Base-by-base conservation (phyloP, 2,329 filamentous ascomycete species). In the Hymenoscyphus repandus region DNA sequence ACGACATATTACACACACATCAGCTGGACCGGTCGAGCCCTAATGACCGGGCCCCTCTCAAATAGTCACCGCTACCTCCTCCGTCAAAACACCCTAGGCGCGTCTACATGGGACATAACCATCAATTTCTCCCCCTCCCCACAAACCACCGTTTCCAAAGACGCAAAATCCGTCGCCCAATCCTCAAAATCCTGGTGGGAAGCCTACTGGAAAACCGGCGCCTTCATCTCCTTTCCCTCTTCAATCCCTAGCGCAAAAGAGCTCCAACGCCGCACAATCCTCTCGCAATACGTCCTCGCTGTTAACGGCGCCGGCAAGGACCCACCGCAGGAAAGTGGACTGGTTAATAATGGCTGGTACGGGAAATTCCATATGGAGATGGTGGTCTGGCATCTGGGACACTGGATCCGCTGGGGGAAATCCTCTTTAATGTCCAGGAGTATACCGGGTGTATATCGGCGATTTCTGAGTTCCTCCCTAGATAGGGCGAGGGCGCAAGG, bases 341-440 rank as follows among this genome's bases (percentile, higher is more conserved):
- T 74, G 1, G 70, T 74, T 59, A 74, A 74, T 34, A 74, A 74
- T 34, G 72, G 72, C 1, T 74, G 72, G 71, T 73, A 73, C 38
- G 71, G 70, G 56, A 70, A 70, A 50, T 70, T 74, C 36, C 71
- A 73, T 37, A 68, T 73, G 63, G 71, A 73, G 52, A 72, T 73
- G 69, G 64, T 70, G 0, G 54, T 71, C 1, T 73, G 71, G 71
- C 71, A 74, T 34, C 65, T 66, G 10, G 64, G 65, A 0, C 71
- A 73, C 48, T 73, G 69, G 67, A 62, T 63, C 1, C 66, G 64
- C 0, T 73, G 70, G 70, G 68, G 69, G 1, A 66, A 68, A 4
- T 65, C 68, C 45, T 57, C 62, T 7, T 55, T 69, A 20, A 66
- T 73, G 2, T 62, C 70, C 42, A 57, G 66, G 17, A 67, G 69